Evolutionary conservation across 2,329 filamentous ascomycete genomes (phyloP).

Genomic region (Cladosporium sp.): DNA sequence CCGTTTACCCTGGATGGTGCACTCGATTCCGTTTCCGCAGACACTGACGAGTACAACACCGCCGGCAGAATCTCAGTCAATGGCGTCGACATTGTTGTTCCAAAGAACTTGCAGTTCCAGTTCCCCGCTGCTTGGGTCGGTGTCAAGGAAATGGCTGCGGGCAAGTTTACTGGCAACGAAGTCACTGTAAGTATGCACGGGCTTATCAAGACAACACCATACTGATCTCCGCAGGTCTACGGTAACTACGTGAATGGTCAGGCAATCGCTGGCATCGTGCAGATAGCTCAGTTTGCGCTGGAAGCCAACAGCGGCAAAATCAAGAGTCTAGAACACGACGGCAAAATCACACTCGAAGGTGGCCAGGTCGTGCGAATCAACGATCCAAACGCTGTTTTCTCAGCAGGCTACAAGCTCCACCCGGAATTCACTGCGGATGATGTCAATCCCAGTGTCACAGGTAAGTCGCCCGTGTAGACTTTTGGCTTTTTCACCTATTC

Average conservation of each 20-base stretch:
- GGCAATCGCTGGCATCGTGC: constrained; percentile 44
- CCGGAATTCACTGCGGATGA: constrained; percentile 54
- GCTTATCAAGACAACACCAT: not conserved
- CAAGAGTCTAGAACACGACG: constrained; percentile 17
- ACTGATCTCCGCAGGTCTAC: constrained; percentile 30
- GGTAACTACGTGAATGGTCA: constrained; percentile 44
- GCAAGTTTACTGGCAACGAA: constrained; percentile 29
- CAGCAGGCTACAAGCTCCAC: constrained; percentile 36
- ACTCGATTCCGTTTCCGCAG: constrained; percentile 32
- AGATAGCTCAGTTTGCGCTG: constrained; percentile 41
- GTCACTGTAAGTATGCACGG: constrained; percentile 29
- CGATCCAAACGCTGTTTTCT: constrained; percentile 29
- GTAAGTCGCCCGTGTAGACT: not conserved
- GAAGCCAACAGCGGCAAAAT: constrained; percentile 20
- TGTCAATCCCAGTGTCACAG: constrained; percentile 50
- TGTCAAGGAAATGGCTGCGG: constrained; percentile 38
- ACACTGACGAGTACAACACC: constrained; percentile 42
- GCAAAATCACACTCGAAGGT: constrained; percentile 20
- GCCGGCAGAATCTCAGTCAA: constrained; percentile 52
- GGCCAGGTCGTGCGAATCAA: constrained; percentile 28
- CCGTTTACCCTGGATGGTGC: constrained; percentile 34
- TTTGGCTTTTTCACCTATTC: not conserved
- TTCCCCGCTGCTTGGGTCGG: constrained; percentile 53
- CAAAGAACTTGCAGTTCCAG: constrained; percentile 54
- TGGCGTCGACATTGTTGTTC: constrained; percentile 50